Evolutionary conservation across 2,329 filamentous ascomycete species (phyloP).

Genomic region (Furcasterigmium furcatum): DNA sequence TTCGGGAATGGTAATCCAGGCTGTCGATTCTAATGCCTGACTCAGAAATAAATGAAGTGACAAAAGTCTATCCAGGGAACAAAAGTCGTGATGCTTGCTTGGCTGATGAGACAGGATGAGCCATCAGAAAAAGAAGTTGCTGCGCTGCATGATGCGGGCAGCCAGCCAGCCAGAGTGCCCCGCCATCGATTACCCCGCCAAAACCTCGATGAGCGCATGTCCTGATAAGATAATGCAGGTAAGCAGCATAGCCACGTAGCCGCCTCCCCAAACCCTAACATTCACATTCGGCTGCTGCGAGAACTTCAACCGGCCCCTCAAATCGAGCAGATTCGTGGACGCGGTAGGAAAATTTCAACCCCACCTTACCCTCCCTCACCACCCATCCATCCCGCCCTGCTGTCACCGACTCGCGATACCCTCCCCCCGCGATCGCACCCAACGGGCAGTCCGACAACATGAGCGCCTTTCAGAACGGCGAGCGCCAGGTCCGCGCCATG

Average conservation of each 20-base stretch:
- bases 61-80: too few relatives aligned
- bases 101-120: not conserved
- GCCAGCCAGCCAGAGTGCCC: not conserved
- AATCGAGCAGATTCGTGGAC: not conserved
- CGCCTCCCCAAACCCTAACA: constrained; percentile 33
- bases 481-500: constrained; percentile 55
- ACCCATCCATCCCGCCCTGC: constrained; percentile 7
- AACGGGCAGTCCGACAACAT: constrained; percentile 29
- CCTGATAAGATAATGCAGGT: constrained; percentile 16
- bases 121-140: not conserved
- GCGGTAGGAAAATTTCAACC: constrained; percentile 10
- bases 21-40: too few relatives aligned
- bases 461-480: constrained; percentile 61
- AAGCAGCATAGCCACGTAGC: constrained; percentile 17
- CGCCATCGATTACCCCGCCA: constrained; percentile 1
- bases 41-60: too few relatives aligned
- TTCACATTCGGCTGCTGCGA: constrained; percentile 1
- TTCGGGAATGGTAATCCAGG: too few relatives aligned
- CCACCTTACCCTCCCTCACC: constrained; percentile 6
- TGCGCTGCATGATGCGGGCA: not conserved
- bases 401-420: constrained; percentile 14
- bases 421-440: not conserved
- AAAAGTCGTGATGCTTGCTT: too few relatives aligned
- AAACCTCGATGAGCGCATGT: not conserved
- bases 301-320: constrained; percentile 1